phyloP scores from a whole-genome alignment of 768 basidiomycete species.

The Hygrocybe punicea region DNA sequence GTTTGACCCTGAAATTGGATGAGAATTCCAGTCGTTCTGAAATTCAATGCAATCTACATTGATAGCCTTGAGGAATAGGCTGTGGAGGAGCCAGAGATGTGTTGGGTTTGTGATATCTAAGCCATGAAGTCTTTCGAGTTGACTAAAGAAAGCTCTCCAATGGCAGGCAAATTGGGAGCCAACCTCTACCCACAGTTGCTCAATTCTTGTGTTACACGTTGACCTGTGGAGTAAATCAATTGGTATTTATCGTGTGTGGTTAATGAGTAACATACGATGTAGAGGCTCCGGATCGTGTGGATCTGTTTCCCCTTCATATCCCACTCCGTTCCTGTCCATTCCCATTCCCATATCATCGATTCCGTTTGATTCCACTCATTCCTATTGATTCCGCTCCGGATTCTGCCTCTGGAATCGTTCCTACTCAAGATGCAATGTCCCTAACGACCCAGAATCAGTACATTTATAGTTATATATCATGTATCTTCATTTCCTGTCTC shows the following conservation, averaged over 20 bases:
- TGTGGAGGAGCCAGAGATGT: conserved; percentile 46
- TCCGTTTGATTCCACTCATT: too few relatives aligned
- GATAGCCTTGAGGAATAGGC: conserved; percentile 37
- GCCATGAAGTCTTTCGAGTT: conserved; percentile 33
- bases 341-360: too few relatives aligned
- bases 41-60: conserved; percentile 38
- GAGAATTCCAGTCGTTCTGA: conserved; percentile 38
- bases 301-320: conserved; percentile 17
- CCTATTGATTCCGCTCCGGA: too few relatives aligned
- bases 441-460: too few relatives aligned
- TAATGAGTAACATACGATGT: too few relatives aligned
- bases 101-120: conserved; percentile 29
- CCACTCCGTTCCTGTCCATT: too few relatives aligned
- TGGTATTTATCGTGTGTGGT: too few relatives aligned
- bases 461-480: too few relatives aligned
- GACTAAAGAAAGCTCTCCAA: conserved; percentile 44
- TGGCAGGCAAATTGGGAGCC: conserved; percentile 35
- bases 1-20: conserved; percentile 29
- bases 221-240: conserved; percentile 20
- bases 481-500: too few relatives aligned
- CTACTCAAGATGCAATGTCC: too few relatives aligned
- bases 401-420: too few relatives aligned
- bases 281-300: neutral
- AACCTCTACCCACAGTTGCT: conserved; percentile 45
- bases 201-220: conserved; percentile 42